Evolutionary conservation across 2,329 filamentous ascomycete genomes (phyloP), one percentile per base, ranked within the genome.

Genomic region (Phialocephala subalpina): DNA sequence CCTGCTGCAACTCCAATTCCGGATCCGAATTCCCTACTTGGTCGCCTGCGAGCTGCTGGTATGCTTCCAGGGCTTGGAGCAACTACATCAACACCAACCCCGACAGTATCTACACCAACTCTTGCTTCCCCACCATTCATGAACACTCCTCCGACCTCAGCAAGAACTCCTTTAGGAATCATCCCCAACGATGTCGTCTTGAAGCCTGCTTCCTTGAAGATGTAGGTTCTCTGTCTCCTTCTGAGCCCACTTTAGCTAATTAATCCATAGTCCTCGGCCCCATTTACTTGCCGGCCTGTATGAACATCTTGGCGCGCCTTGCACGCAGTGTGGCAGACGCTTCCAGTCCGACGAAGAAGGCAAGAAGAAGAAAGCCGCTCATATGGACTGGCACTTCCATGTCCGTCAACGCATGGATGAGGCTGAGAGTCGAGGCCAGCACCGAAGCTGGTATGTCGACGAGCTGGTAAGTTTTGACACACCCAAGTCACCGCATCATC

Each of bases 331-430:
- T 77, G 96, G 95, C 27, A 88, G 94, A 66, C 90, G 96, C 1
- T 99, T 99, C 78, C 86, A 86, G 62, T 87, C 87, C 4, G 92
- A 92, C 58, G 87, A 90, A 14, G 89, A 92, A 70, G 95, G 95
- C 14, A 92, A 89, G 73, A 90, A 90, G 76, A 92, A 92, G 82
- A 98, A 98, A 81, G 92, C 90, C 27, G 89, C 91, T 2, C 96
- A 99, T 77, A 90, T 99, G 83, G 96, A 99, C 79, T 99, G 96
- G 96, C 96, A 99, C 79, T 99, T 99, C 81, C 90, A 91, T 64
- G 94, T 95, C 27, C 95, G 97, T 75, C 92, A 94, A 74, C 90
- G 94, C 55, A 93, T 97, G 80, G 89, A 90, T 2, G 95, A 98
- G 72, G 90, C 92, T 16, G 90, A 93, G 75, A 95, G 93, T 77